These are phyloP conservation scores for Apiospora rasikravindrae DNA, from an alignment of 2,329 filamentous ascomycete species.

Conservation along the genomic window DNA sequence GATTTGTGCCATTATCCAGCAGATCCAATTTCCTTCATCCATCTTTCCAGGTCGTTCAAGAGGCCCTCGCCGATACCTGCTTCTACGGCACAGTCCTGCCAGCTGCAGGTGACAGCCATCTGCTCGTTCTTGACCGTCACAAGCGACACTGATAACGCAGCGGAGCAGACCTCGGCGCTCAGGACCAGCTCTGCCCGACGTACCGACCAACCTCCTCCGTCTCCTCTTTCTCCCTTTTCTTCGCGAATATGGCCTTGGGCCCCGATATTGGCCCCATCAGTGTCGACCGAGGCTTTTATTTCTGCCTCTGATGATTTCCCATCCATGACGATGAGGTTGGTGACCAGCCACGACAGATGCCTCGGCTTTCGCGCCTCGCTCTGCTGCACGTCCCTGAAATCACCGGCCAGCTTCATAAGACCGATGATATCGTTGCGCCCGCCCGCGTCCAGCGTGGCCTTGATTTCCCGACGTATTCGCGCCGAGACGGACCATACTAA, in stretches of 20 bases:
- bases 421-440: conserved; percentile 32
- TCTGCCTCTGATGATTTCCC: conserved; percentile 19
- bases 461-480: conserved; percentile 24
- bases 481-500: conserved; percentile 32
- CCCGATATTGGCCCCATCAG: no score
- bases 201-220: conserved; percentile 29
- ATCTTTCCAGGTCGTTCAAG: neutral
- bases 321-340: conserved; percentile 36
- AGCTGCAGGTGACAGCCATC: conserved; percentile 16
- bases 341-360: conserved; percentile 31
- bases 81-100: conserved; percentile 16
- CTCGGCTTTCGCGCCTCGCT: conserved; percentile 27
- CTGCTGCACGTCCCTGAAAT: conserved; percentile 31
- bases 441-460: conserved; percentile 27
- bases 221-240: no score
- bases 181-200: conserved; percentile 24
- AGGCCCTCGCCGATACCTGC: neutral
- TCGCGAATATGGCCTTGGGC: no score
- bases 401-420: conserved; percentile 32
- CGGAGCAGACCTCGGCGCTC: conserved; percentile 2
- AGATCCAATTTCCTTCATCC: neutral
- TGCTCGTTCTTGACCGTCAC: conserved; percentile 18
- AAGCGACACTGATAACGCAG: neutral
- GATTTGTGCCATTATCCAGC: neutral
- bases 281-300: neutral